These are phyloP conservation scores for Neurospora sp. DNA, from an alignment of 2,329 filamentous ascomycete genomes.

Conservation along the genomic window DNA sequence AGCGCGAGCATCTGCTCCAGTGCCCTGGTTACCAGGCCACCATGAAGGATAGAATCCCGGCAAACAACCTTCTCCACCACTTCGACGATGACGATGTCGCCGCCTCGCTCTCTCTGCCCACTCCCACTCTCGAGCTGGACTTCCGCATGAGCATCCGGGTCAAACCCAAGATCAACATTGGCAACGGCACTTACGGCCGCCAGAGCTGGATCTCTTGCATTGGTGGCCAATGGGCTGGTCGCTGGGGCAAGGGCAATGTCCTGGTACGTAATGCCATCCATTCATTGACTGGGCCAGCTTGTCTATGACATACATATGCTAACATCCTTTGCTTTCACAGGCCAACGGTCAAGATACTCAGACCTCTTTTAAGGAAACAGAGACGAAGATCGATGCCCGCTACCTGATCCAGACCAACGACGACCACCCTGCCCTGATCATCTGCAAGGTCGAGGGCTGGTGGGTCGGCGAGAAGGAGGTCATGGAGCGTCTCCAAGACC, in stretches of 20 bases:
- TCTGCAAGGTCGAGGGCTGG: constrained; percentile 19
- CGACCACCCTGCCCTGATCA: constrained; percentile 16
- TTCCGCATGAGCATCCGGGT: constrained; percentile 18
- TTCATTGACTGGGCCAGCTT: not conserved
- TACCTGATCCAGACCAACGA: constrained; percentile 19
- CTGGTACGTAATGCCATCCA: constrained; percentile 6
- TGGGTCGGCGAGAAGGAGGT: constrained; percentile 17
- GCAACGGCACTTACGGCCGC: constrained; percentile 7
- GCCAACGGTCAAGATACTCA: constrained; percentile 17
- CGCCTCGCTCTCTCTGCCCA: constrained; percentile 13
- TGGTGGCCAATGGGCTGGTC: constrained; percentile 17
- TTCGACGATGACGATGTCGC: constrained; percentile 18
- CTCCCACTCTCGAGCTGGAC: constrained; percentile 14
- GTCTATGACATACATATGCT: not conserved
- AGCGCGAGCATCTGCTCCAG: constrained; percentile 16
- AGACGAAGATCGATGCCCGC: constrained; percentile 14
- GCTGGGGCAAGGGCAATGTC: constrained; percentile 17
- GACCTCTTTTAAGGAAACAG: constrained; percentile 13
- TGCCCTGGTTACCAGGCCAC: constrained; percentile 15
- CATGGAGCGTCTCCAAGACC: constrained; percentile 17
- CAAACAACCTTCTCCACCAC: constrained; percentile 16
- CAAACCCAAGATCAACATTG: constrained; percentile 16
- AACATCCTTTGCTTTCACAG: not conserved
- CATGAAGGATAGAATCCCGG: constrained; percentile 17
- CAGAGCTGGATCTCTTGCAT: constrained; percentile 17